Conservation (phyloP, 2,329 filamentous ascomycete genomes). For the Fusarium floridanum region DNA sequence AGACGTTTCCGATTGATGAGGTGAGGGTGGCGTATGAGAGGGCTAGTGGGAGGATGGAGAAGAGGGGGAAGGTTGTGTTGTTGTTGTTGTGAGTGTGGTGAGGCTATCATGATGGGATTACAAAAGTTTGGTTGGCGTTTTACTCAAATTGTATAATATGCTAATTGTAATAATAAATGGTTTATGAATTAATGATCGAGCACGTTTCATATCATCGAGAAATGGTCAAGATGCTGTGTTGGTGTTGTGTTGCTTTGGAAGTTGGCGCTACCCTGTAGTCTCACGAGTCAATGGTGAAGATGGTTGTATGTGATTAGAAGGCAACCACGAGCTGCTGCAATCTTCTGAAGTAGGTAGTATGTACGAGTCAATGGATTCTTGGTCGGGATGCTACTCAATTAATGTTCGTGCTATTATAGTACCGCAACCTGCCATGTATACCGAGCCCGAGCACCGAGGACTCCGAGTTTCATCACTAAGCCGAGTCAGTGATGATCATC, state of each 20-base stretch:
- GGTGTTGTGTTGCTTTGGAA: neutral
- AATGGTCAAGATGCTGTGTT: neutral
- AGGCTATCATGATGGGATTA: neutral
- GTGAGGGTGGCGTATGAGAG: slow-evolving; percentile 7
- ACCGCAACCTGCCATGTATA: neutral
- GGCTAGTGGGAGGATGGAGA: slow-evolving; percentile 15
- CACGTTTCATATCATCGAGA: neutral
- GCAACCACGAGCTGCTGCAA: too few relatives aligned
- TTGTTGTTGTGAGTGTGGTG: neutral
- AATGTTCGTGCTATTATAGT: too few relatives aligned
- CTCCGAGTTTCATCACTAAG: neutral
- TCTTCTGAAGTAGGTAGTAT: too few relatives aligned
- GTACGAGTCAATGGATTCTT: too few relatives aligned
- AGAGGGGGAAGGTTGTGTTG: slow-evolving; percentile 20
- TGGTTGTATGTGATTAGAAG: too few relatives aligned
- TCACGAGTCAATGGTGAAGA: too few relatives aligned
- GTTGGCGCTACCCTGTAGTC: too few relatives aligned
- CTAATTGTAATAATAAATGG: neutral
- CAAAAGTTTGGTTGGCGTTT: neutral
- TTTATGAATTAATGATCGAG: neutral
- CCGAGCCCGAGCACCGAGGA: neutral
- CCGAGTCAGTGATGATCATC: neutral
- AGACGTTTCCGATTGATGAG: slow-evolving; percentile 14
- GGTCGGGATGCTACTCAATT: too few relatives aligned
- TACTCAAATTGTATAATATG: neutral